Base-by-base conservation (phyloP, 2,329 filamentous ascomycete genomes). In the Sarocladium kiliense region DNA sequence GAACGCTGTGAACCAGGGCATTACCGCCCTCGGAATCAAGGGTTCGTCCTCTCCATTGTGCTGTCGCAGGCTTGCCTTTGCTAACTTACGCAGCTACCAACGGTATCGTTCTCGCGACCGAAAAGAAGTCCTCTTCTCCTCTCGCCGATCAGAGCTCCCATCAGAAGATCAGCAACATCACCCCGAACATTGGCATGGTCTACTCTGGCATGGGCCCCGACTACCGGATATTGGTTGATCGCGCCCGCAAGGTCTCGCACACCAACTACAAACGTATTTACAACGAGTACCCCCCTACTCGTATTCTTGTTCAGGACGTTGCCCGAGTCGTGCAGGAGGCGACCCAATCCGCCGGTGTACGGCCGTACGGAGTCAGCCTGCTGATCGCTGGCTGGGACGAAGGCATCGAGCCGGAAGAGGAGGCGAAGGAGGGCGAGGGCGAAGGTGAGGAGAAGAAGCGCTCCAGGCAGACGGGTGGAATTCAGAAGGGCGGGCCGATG, bases 221-320 rank as follows among this genome's bases (percentile, higher is more conserved):
- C 75, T 99, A 97, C 79, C 87, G 94, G 73, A 91, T 99, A 56
- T 83, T 99, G 55, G 94, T 97, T 65, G 94, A 99, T 80, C 93
- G 92, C 74, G 94, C 94, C 64, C 91, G 94, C 70, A 99, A 97
- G 76, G 94, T 97, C 63, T 96, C 92, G 56, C 94, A 99, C 77
- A 96, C 94, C 49, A 88, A 87, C 73, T 99, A 99, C 86, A 99
- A 99, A 85, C 91, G 94, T 74, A 92, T 99, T 78, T 99, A 99
- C 81, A 99, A 99, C 77, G 94, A 99, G 78, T 99, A 99, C 78
- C 94, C 94, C n/a, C 94, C 94, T 5, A 99, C 94, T 56, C 87
- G 94, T 72, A 99, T 99, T 87, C 84, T 99, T 77, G 94, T 99
- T 56, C 94, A 99, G 76, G 94, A 99, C 68, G 92, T 99, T 56